Evolutionary conservation across 169 alveolate species (phyloP), one percentile per base, ranked within the genome.

Genomic region (Eimeria maxima): DNA sequence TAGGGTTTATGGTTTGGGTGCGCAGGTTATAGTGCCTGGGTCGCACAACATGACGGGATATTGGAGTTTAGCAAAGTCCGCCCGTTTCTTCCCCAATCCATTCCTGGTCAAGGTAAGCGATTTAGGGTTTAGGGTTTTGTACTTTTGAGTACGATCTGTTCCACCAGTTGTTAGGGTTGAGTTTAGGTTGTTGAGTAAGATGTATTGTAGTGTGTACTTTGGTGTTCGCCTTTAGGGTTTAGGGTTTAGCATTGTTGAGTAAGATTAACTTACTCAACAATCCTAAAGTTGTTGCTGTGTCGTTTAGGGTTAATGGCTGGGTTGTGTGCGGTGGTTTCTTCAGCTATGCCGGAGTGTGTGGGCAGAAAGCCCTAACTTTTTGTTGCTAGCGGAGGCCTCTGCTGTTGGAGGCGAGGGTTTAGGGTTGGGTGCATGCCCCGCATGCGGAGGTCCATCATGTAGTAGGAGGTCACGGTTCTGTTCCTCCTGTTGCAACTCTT

Each of bases 321-420:
- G 47, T 7, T 27, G 73, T 22, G 73, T 53, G 10, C 18, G 76
- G 11, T 27, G 53, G 29, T 16, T 22, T 33, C 27, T 86, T 45
- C 94, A 87, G 89, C 80, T 90, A 80, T 97, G 98, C 90, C 97
- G 97, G 93, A 89, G 86, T 38, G 80, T 98, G 24, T 98, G 99
- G 99, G 96, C 96, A 47, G 95, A 96, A 78, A 92, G 81, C 95
- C 99, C 99, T 38, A 96, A 98, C 53, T 98, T 98, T 74, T 92
- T 97, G 67, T 97, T 98, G 83, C 84, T 98, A 38, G 99, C 98
- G 29, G 99, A 98, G 80, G 83, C 83, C 0, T 29, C 83, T 14
- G 27, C 45, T 29, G 55, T 22, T 73, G 45, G 5, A 5, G n/a
- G 18, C 53, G 55, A 73, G 83, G 83, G 83, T 33, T 73, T 73